Evolutionary conservation across 805 yeast genomes (phyloP), one percentile per base, ranked within the genome.

Genomic region (Kodamaea kakaduensis): DNA sequence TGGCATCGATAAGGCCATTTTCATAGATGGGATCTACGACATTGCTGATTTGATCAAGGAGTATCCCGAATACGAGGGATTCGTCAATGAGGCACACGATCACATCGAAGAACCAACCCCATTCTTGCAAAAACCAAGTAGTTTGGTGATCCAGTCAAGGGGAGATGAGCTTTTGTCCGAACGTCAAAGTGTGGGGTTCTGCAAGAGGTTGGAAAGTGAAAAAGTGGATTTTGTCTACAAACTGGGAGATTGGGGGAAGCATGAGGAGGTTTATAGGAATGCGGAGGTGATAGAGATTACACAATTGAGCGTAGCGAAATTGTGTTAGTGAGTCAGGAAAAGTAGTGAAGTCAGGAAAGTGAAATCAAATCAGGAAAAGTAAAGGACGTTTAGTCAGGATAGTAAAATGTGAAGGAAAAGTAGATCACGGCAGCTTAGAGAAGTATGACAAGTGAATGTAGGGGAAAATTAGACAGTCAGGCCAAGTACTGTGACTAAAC

Each of bases 11-110:
- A 19, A 10, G n/a, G 33, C 33, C 1, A 27, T 34, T n/a, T 52
- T 71, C 24, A 49, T 82, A 1, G 95, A 84, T 48, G 95, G 95
- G 0, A 85, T 86, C 33, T 84, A 72, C 54, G 73, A 81, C 43
- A 52, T 80, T 4, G 43, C 38, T 1, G 61, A 61, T 9, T 55
- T 86, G 33, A 42, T 81, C 1, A 54, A 57, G 1, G 93, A 83
- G 48, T 81, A 84, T 51, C 83, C 84, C 2, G 47, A 45, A 4
- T 86, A 84, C 52, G 45, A 48, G 9, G 56, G 53, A 4, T 84
- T 84, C 52, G 78, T 85, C 1, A 44, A 56, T 2, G 75, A 73
- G 25, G 88, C 93, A 0, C 81, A 80, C 50, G 42, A 32, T 1
- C 38, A 47, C 3, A 42, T 35, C 10, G 43, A 40, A 3, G 27